Base-by-base conservation (phyloP, 2,329 filamentous ascomycete genomes). In the Colletotrichum caudatum region DNA sequence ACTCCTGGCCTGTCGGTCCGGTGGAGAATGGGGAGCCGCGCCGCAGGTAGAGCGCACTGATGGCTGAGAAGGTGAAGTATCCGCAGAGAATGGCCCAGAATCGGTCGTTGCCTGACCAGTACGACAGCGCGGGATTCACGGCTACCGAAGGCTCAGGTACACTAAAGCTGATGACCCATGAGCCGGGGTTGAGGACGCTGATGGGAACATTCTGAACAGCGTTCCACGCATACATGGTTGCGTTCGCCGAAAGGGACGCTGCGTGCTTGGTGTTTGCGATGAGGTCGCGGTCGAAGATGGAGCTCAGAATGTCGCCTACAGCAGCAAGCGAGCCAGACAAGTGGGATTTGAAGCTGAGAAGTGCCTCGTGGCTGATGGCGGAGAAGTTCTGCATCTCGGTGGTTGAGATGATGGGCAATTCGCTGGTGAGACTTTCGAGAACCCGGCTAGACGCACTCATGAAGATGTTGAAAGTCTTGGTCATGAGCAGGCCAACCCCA, bases 1-100 rank as follows among this genome's bases (percentile, higher is more conserved):
- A 89, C 41, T 89, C 88, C 71, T 89, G 88, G 62, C 87, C 84
- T 1, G 87, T 81, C 67, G 84, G 84, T 4, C 85, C 82, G 1
- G 83, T 83, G 2, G 91, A 91, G 74, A 97, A 88, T 0, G 93
- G 89, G 7, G 88, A 88, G 35, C 92, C 92, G 69, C 92, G 87
- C 68, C 90, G 91, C 39, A 98, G 86, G 79, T 98, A 99, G 1
- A 95, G 82, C 33, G 92, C 90, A 3, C 94, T 94, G 41, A 93
- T 80, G 56, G 93, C 77, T 14, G 92, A 93, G 50, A 97, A 87
- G 58, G 94, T 91, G 0, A 90, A 78, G 78, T 99, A 99, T 16
- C 96, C 96, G 59, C 92, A 87, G 2, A 94, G 76, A 50, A 97
- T 93, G 18, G 95, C 94, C 82, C 87, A 89, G 68, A 88, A 87